These are phyloP conservation scores for Nemophila menziesii DNA, from an alignment of 257 asterid genomes.

Conservation along the genomic window DNA sequence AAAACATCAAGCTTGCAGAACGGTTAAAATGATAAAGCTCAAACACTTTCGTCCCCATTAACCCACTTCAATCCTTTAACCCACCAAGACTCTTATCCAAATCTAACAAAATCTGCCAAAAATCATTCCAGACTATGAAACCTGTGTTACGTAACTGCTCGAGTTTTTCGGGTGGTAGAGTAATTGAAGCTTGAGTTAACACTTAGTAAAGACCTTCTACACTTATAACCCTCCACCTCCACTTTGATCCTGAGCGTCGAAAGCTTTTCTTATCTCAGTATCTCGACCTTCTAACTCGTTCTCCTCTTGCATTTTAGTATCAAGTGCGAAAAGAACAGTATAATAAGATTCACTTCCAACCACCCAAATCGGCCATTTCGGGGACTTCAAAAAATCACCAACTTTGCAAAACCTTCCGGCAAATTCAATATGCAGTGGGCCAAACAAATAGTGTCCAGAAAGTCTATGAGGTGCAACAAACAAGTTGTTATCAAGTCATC, in stretches of 20 bases:
- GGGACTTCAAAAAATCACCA: slow-evolving; percentile 77
- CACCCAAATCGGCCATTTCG: slow-evolving; percentile 98
- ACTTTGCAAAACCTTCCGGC: slow-evolving; percentile 91
- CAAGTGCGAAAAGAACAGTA: slow-evolving; percentile 82
- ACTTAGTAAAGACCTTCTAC: slow-evolving; percentile 86
- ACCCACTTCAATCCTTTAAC: slow-evolving; percentile 68
- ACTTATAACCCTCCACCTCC: slow-evolving; percentile 97
- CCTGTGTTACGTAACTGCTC: slow-evolving; percentile 63
- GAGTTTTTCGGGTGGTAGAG: slow-evolving; percentile 55
- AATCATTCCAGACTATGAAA: slow-evolving; percentile 90
- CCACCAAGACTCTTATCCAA: slow-evolving; percentile 80
- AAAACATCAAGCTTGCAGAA: too few species aligned
- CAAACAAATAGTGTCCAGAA: too few species aligned
- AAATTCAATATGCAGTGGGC: too few species aligned
- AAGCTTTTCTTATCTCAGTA: slow-evolving; percentile 70
- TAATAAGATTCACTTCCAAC: slow-evolving; percentile 97
- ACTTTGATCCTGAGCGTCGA: slow-evolving; percentile 89
- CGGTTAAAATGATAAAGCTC: slow-evolving; percentile 91
- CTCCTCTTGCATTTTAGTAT: slow-evolving; percentile 78
- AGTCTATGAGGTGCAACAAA: too few species aligned
- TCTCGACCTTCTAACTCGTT: slow-evolving; percentile 74
- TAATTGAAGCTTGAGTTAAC: slow-evolving; percentile 41
- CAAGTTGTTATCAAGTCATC: too few species aligned
- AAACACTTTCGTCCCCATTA: slow-evolving; percentile 74
- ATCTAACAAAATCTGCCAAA: slow-evolving; percentile 79